Conservation (phyloP, 2,329 filamentous ascomycete genomes). For the Myriangium duriaei region DNA sequence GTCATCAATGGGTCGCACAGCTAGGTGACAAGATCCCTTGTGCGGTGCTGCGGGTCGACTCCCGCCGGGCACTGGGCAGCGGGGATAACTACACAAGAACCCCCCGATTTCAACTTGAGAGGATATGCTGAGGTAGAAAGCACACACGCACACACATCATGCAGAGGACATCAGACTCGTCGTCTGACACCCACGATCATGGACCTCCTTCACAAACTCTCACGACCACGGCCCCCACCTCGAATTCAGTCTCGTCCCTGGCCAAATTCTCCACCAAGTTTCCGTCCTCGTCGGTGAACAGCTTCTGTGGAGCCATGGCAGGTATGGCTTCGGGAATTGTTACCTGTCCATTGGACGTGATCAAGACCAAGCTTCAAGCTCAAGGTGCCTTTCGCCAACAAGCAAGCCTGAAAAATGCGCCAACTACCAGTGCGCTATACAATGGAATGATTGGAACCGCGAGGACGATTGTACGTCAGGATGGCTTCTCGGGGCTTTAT, state of each 20-base stretch:
- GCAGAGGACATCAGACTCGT: constrained; percentile 11
- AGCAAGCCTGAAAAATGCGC: constrained; percentile 20
- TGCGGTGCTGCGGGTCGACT: constrained; percentile 7
- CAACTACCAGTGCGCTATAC: constrained; percentile 51
- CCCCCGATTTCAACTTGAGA: too few relatives aligned
- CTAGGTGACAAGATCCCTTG: constrained; percentile 3
- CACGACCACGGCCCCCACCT: constrained; percentile 6
- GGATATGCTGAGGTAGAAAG: neutral
- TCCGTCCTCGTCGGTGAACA: constrained; percentile 54
- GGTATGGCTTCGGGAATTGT: constrained; percentile 89
- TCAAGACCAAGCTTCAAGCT: constrained; percentile 95
- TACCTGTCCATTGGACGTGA: constrained; percentile 94
- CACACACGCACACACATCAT: neutral
- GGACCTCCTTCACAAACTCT: constrained; percentile 16
- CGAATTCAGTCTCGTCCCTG: constrained; percentile 18
- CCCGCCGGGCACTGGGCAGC: constrained; percentile 8
- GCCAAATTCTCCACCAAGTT: constrained; percentile 33
- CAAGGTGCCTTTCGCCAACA: constrained; percentile 67
- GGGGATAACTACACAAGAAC: neutral
- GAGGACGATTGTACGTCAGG: constrained; percentile 71
- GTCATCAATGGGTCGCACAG: constrained; percentile 10
- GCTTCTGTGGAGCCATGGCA: constrained; percentile 73
- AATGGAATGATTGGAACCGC: constrained; percentile 79
- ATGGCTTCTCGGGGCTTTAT: constrained; percentile 84
- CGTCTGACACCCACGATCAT: constrained; percentile 19